These are phyloP conservation scores for Aspergillus glaucus DNA, from an alignment of 2,329 filamentous ascomycete species.

Conservation along the genomic window DNA sequence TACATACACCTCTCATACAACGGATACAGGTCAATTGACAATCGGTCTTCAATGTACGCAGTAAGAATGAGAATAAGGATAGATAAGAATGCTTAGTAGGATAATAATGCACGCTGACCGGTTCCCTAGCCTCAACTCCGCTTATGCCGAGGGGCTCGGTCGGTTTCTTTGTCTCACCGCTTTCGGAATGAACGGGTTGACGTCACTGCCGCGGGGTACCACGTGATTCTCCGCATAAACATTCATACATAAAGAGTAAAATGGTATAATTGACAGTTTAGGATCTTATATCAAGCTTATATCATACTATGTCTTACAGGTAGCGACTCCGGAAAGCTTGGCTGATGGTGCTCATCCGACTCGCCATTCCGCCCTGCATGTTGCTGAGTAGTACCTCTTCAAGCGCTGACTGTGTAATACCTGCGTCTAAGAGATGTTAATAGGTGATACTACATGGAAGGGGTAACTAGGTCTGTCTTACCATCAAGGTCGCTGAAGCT, in stretches of 20 bases:
- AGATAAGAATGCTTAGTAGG: neutral
- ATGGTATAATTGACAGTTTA: neutral
- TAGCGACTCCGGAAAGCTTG: conserved; percentile 50
- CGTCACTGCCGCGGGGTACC: neutral
- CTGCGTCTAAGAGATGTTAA: conserved; percentile 44
- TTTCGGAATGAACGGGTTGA: neutral
- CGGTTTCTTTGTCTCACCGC: neutral
- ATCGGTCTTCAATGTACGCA: neutral
- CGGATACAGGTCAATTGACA: neutral
- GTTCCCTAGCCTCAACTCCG: neutral
- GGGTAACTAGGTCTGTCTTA: conserved; percentile 18
- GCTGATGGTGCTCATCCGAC: conserved; percentile 47
- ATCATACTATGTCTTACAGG: conserved; percentile 21
- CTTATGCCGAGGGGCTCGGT: conserved; percentile 1
- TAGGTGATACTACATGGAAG: neutral
- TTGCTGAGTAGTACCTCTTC: conserved; percentile 60
- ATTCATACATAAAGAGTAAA: neutral
- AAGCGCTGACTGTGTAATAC: conserved; percentile 58
- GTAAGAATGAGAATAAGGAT: neutral
- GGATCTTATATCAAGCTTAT: neutral
- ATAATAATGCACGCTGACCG: neutral
- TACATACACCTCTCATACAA: neutral
- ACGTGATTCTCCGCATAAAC: neutral
- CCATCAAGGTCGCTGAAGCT: conserved; percentile 62
- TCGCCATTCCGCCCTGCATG: conserved; percentile 49